Evolutionary conservation across 257 asterid species (phyloP).

Genomic region (Handroanthus guayacan): DNA sequence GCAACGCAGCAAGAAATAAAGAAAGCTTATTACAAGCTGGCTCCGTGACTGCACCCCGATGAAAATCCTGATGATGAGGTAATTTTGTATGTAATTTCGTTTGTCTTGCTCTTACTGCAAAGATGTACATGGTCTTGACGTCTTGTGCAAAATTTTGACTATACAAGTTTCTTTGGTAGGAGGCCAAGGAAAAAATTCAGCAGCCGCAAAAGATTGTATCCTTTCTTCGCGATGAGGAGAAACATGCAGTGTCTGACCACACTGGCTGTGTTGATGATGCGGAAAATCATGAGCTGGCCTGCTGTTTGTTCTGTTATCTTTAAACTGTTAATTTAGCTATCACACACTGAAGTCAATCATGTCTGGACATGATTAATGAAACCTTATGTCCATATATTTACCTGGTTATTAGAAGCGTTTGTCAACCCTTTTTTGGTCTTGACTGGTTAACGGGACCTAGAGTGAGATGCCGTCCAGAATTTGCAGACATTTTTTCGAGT

Average conservation of each 20-base stretch:
- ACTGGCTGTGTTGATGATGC: constrained; percentile 96
- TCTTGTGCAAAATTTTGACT: constrained; percentile 17
- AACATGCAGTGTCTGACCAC: constrained; percentile 90
- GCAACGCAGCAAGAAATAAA: constrained; percentile 84
- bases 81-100: not conserved
- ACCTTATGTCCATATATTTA: not conserved
- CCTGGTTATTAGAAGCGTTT: not conserved
- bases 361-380: not conserved
- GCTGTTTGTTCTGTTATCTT: constrained; percentile 12
- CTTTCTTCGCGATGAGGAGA: constrained; percentile 88
- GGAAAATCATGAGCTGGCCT: constrained; percentile 55
- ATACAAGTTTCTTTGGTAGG: constrained; percentile 50
- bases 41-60: constrained; percentile 87
- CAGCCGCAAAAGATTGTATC: constrained; percentile 91
- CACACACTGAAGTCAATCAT: constrained; percentile 5
- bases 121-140: not conserved
- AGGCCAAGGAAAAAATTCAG: constrained; percentile 96
- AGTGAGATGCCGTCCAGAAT: constrained; percentile 78
- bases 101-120: constrained; percentile 19
- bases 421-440: constrained; percentile 2
- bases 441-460: constrained; percentile 66
- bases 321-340: constrained; percentile 5
- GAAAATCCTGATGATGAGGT: constrained; percentile 95
- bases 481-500: constrained; percentile 76
- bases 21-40: constrained; percentile 88